These are phyloP conservation scores for Suillus plorans DNA, from an alignment of 768 basidiomycete species.

Conservation along the genomic window DNA sequence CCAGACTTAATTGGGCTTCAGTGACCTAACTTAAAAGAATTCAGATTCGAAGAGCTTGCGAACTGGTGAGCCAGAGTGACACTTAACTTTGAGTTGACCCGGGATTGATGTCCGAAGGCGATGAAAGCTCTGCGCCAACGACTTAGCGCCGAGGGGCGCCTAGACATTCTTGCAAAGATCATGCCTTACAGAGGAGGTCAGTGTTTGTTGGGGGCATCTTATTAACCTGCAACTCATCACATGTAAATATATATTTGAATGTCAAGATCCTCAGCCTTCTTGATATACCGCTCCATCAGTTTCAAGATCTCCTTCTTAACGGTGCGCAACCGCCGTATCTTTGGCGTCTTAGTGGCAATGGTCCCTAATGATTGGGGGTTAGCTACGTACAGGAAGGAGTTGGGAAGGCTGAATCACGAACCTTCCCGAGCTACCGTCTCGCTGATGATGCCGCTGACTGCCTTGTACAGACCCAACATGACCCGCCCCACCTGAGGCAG, in stretches of 20 bases:
- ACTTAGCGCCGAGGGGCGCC: constrained; percentile 70
- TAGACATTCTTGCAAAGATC: constrained; percentile 73
- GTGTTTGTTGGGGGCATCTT: constrained; percentile 10
- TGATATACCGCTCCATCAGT: constrained; percentile 96
- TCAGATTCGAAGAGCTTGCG: constrained; percentile 80
- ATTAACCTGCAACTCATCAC: not conserved
- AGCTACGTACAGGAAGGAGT: not conserved
- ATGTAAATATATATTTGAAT: no score
- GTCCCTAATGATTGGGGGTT: constrained; percentile 48
- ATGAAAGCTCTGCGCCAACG: constrained; percentile 77
- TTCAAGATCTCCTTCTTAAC: constrained; percentile 99
- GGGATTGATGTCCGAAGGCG: constrained; percentile 43
- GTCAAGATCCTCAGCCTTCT: constrained; percentile 98
- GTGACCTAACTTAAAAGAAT: not conserved
- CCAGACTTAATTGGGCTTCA: not conserved
- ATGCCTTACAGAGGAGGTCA: constrained; percentile 84
- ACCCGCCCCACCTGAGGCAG: constrained; percentile 94
- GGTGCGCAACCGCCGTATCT: constrained; percentile 89
- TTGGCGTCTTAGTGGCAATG: constrained; percentile 97
- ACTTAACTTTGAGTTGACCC: not conserved
- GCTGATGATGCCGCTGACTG: constrained; percentile 94
- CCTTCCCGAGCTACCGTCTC: constrained; percentile 87
- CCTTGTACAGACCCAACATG: constrained; percentile 97
- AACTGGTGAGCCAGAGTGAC: constrained; percentile 51
- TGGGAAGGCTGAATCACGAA: constrained; percentile 29